phyloP scores from a whole-genome alignment of 2,329 filamentous ascomycete species.

The Beauveria medogensis region DNA sequence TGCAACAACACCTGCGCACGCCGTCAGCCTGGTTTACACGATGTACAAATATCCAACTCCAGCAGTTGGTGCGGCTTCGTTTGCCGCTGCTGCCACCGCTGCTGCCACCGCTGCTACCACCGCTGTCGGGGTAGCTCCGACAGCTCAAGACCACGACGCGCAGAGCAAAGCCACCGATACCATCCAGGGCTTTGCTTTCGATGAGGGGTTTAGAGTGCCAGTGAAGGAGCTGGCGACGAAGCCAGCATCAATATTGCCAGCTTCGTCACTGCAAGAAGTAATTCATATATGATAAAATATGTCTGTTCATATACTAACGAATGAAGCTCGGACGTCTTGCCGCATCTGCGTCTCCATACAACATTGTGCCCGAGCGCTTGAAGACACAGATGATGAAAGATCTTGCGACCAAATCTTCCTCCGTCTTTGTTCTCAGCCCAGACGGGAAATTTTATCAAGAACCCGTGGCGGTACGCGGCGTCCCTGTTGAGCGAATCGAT shows the following conservation, averaged over 20 bases:
- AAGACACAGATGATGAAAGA: background rate
- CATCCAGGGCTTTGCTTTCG: background rate
- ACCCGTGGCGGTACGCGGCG: slow-evolving; percentile 20
- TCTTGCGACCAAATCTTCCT: background rate
- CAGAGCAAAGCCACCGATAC: background rate
- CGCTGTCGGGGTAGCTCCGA: background rate
- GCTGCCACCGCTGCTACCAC: too few species aligned
- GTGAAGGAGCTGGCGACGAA: background rate
- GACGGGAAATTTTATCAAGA: slow-evolving; percentile 18
- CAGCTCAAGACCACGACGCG: background rate
- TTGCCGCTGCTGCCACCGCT: background rate
- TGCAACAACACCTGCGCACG: too few species aligned
- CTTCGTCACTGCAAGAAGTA: background rate
- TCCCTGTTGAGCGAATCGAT: slow-evolving; percentile 20
- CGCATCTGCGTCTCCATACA: background rate
- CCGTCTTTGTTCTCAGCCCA: slow-evolving; percentile 16
- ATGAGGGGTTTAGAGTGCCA: background rate
- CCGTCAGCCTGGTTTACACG: background rate
- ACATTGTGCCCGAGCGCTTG: background rate
- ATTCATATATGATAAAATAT: background rate
- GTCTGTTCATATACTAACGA: background rate
- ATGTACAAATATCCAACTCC: background rate
- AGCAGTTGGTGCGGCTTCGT: background rate
- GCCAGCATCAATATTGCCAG: background rate
- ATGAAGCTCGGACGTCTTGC: background rate